Conservation (phyloP, 192 early-diverging fungal genomes). For the Funneliformis mosseae region DNA sequence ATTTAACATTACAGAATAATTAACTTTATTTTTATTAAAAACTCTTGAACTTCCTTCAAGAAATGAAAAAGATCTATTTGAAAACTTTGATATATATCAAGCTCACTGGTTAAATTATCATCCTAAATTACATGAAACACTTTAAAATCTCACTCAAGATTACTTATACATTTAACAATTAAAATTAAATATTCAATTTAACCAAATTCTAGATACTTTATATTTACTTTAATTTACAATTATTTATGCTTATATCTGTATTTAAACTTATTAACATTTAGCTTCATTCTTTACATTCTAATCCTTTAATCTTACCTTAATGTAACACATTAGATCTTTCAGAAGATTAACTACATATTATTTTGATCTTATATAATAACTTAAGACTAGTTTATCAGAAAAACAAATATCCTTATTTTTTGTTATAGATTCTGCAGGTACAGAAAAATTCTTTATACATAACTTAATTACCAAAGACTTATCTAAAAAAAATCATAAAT, state of each 20-base stretch:
- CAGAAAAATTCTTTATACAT: not conserved
- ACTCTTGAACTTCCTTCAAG: not conserved
- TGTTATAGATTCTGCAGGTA: not conserved
- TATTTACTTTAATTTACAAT: too few relatives aligned
- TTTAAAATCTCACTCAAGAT: not conserved
- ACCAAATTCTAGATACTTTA: too few relatives aligned
- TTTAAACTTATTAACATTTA: too few relatives aligned
- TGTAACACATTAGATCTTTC: not conserved
- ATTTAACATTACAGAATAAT: too few relatives aligned
- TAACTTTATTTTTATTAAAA: too few relatives aligned
- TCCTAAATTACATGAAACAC: not conserved
- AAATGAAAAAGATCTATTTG: not conserved
- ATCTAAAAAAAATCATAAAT: not conserved
- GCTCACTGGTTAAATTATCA: not conserved
- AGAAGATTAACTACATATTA: not conserved
- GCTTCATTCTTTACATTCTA: too few relatives aligned
- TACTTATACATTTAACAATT: not conserved
- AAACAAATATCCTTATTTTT: conserved; percentile 18
- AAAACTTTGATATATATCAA: not conserved
- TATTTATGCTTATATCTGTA: too few relatives aligned
- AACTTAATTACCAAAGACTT: not conserved
- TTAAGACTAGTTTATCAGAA: not conserved
- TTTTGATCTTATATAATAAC: not conserved
- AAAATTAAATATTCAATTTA: not conserved
- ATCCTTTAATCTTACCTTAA: too few relatives aligned